Evolutionary conservation across 1,284 basidiomycete genomes (phyloP).

Genomic region (Leccinum subrobustum): DNA sequence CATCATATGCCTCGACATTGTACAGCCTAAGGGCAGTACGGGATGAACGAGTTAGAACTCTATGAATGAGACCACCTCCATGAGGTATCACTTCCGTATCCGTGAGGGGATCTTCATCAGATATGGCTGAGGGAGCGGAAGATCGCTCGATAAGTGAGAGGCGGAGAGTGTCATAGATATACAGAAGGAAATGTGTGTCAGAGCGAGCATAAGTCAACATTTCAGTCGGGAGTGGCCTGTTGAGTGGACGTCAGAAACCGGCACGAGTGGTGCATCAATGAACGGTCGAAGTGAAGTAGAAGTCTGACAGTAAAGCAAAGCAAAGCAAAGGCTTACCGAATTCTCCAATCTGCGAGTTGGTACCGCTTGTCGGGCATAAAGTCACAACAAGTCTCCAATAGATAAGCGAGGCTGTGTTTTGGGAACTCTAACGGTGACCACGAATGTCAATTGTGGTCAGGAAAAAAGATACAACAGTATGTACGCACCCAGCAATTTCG

Average conservation of each 20-base stretch:
- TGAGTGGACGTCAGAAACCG: background rate
- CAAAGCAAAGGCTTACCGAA: constrained; percentile 53
- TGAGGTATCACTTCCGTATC: constrained; percentile 12
- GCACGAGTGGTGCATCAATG: background rate
- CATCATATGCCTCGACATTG: constrained; percentile 69
- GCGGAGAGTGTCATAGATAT: constrained; percentile 91
- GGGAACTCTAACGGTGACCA: constrained; percentile 60
- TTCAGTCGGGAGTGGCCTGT: constrained; percentile 79
- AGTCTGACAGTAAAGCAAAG: background rate
- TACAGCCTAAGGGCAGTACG: constrained; percentile 73
- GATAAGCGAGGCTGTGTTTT: constrained; percentile 77
- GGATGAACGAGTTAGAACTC: constrained; percentile 67
- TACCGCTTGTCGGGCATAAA: constrained; percentile 95
- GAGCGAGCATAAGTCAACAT: constrained; percentile 94
- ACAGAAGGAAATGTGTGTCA: constrained; percentile 94
- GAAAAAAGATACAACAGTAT: background rate
- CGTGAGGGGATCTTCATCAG: constrained; percentile 16
- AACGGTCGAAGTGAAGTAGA: background rate
- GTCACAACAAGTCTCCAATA: constrained; percentile 89
- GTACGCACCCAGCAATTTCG: constrained; percentile 73
- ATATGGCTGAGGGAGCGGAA: constrained; percentile 36
- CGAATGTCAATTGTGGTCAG: constrained; percentile 5
- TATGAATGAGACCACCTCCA: constrained; percentile 42
- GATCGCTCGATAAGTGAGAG: constrained; percentile 77
- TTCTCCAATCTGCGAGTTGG: constrained; percentile 96